Evolutionary conservation across 2,329 filamentous ascomycete genomes (phyloP), one percentile per base, ranked within the genome.

Genomic region (Chrysoporthe deuterocubensis): DNA sequence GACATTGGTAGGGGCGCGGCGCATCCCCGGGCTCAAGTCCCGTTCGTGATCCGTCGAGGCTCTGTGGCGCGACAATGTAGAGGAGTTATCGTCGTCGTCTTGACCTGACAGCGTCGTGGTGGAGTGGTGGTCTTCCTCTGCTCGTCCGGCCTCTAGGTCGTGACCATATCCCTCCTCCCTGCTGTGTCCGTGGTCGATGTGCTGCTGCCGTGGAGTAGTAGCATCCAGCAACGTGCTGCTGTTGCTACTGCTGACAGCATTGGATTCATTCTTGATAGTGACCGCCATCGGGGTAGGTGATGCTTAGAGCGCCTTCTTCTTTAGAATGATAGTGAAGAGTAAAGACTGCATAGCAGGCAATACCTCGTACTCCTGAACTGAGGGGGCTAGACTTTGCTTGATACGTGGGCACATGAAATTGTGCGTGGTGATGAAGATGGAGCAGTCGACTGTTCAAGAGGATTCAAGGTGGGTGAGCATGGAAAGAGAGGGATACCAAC

Each of bases 1-100:
- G 37, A 71, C 67, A 64, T 72, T 72, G 13, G 72, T 72, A 57
- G 70, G 63, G 34, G 70, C 48, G 13, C 67, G 66, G n/a, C 70
- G 42, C 57, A 69, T 46, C 42, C 6, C 43, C 43, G 59, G 42
- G 43, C 57, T 18, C 54, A 58, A 13, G 21, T 58, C 58, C 48
- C 61, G 26, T 34, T 61, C 57, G 57, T 44, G 61, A 40, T 65
- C 44, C 42, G 52, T 52, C 40, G 50, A 56, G 40, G 11, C 43
- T 26, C 61, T 64, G 56, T 62, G 65, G 34, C 52, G 62, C 32
- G 62, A 16, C 21, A 54, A 64, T 26, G 54, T 48, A 2, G 56
- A 57, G n/a, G 64, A 58, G 26, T 37, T 32, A 34, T 59, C 37
- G 21, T 61, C 42, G 2, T 43, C 64, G 26, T 48, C 57, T n/a